A percentile compares a stretch with the other conserved stretches of the same genome.
phyloP scores from a whole-genome alignment of 805 yeast genomes.

The Myxozyma kluyveri region DNA sequence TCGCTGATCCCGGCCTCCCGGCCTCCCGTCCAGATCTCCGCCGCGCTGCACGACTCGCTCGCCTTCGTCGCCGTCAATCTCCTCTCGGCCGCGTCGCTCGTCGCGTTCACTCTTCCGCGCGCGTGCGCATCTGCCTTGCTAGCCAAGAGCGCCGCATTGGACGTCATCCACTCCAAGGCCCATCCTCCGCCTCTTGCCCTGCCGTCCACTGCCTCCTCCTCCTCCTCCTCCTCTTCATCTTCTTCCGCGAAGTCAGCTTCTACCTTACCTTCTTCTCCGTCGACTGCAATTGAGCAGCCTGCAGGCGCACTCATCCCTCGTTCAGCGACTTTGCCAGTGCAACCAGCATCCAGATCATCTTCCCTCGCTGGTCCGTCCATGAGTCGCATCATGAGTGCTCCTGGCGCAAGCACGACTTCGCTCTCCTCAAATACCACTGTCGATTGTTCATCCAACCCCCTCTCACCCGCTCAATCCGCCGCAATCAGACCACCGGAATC shows the following conservation, averaged over 20 bases:
- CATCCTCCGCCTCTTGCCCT: not conserved
- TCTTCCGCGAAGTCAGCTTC: not conserved
- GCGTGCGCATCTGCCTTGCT: not conserved
- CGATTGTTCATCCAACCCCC: no score
- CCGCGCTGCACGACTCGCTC: not conserved
- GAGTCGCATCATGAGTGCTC: not conserved
- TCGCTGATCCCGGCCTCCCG: not conserved
- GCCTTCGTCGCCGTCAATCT: conserved; percentile 1
- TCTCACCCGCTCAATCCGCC: no score
- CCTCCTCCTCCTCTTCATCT: not conserved
- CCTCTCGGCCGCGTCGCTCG: not conserved
- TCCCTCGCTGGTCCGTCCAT: not conserved
- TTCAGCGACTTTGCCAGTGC: not conserved
- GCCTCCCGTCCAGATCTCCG: not conserved
- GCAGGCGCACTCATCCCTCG: not conserved
- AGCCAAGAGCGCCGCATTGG: no score
- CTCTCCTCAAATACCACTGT: not conserved
- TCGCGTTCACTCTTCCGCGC: not conserved
- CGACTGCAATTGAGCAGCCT: not conserved
- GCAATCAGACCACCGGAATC: not conserved
- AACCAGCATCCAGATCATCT: not conserved
- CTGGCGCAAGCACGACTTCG: not conserved
- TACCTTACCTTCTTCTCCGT: not conserved
- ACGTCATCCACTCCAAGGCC: no score
- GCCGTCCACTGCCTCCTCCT: not conserved